Conservation (phyloP, 140 eudicot genomes). For the Stevia rebaudiana region DNA sequence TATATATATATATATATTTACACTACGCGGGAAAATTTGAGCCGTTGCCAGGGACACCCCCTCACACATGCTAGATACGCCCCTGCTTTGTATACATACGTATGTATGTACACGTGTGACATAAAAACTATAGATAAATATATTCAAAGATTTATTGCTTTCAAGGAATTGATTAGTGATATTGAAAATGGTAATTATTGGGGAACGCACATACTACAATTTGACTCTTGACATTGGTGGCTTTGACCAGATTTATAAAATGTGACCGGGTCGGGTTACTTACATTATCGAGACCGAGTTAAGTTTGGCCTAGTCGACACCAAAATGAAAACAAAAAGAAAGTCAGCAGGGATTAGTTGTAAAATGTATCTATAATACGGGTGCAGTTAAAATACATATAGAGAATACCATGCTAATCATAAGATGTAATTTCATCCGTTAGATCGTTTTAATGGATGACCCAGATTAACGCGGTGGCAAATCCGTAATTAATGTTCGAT, state of each 20-base stretch:
- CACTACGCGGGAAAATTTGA: too few species aligned
- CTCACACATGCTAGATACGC: too few species aligned
- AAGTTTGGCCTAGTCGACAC: conserved; percentile 25
- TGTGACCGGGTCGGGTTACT: conserved; percentile 21
- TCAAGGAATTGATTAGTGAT: conserved; percentile 12
- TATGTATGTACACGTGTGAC: background rate
- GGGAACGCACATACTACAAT: conserved; percentile 4
- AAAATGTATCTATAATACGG: background rate
- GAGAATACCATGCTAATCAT: too few species aligned
- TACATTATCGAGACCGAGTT: conserved; percentile 25
- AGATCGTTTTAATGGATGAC: too few species aligned
- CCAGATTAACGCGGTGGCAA: too few species aligned
- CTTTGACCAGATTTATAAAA: conserved; percentile 35
- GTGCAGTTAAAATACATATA: too few species aligned
- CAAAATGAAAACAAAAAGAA: conserved; percentile 20
- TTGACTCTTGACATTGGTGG: conserved; percentile 40
- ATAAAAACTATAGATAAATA: background rate
- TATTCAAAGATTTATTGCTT: background rate
- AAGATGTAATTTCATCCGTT: too few species aligned
- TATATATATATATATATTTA: too few species aligned
- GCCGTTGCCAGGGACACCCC: too few species aligned
- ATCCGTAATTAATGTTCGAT: too few species aligned
- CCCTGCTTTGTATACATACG: too few species aligned
- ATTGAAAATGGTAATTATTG: conserved; percentile 24
- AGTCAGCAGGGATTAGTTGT: conserved; percentile 26